Evolutionary conservation across 2,329 filamentous ascomycete genomes (phyloP), one percentile per base, ranked within the genome.

Genomic region (Zymoseptoria tritici): DNA sequence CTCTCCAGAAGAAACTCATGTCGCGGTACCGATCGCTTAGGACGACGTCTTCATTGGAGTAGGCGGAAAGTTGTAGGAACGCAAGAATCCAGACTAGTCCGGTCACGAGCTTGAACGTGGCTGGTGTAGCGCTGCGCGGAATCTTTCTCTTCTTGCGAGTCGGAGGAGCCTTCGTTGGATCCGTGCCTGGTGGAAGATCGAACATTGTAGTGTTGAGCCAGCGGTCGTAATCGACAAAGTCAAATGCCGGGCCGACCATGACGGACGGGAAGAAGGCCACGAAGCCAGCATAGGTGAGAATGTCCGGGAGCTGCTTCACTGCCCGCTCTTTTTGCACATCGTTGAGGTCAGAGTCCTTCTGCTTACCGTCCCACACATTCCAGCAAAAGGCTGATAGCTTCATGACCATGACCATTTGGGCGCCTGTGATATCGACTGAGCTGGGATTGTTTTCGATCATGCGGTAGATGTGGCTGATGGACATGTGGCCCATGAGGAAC

Each of bases 331-430:
- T 92, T 73, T 99, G 94, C 52, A 88, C 85, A 55, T 94, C 90
- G 0, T 89, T 90, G n/a, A 99, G 83, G 60, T 92, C 85, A 51
- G 87, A 82, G 19, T 88, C 85, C 2, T 90, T 86, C 20, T 96
- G 81, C 60, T 87, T 85, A 20, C 94, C 95, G 73, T 99, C 94
- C 69, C 94, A 91, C 8, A 97, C 87, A 72, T 97, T 97, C 94
- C 94, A 99, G 78, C 91, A 96, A 72, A 99, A 99, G 4, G 93
- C 89, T 21, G 87, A 91, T 42, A 99, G 84, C 72, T 99, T 99
- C 91, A 99, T 99, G 64, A 97, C 87, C 67, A 97, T 78, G 36
- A 99, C 94, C 94, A 99, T 99, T 75, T 99, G 94, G 1, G 93
- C 91, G 62, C 83, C 92, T 0, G 93, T 97, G 67, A 99, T 92